Evolutionary conservation across 352 stramenopile genomes (phyloP).

Genomic region (Globisporangium abappressorium): DNA sequence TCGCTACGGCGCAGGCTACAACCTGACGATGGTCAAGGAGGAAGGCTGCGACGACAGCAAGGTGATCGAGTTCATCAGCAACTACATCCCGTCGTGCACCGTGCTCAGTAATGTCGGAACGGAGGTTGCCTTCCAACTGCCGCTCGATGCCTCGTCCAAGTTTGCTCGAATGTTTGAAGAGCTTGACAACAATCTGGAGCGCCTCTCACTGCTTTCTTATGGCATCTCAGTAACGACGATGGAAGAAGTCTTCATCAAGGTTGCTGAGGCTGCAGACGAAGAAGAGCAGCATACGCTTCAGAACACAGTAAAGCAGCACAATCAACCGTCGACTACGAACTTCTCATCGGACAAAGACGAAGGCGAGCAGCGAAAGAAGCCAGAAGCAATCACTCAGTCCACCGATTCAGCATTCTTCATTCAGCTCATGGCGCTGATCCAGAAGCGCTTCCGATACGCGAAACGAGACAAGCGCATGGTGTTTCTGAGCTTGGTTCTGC

Average conservation of each 20-base stretch:
- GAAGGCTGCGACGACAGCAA: slow-evolving; percentile 25
- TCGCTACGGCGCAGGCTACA: slow-evolving; percentile 37
- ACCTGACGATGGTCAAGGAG: slow-evolving; percentile 36
- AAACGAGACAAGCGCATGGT: slow-evolving; percentile 88
- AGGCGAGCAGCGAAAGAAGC: slow-evolving; percentile 15
- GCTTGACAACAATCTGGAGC: slow-evolving; percentile 43
- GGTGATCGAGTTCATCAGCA: slow-evolving; percentile 40
- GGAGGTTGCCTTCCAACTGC: slow-evolving; percentile 79
- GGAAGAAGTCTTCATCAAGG: slow-evolving; percentile 91
- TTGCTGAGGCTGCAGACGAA: slow-evolving; percentile 56
- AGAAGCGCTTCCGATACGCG: slow-evolving; percentile 85
- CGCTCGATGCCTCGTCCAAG: slow-evolving; percentile 39
- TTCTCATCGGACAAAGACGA: slow-evolving; percentile 24
- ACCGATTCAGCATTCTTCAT: slow-evolving; percentile 46
- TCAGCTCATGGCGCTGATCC: slow-evolving; percentile 80
- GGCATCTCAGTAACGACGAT: slow-evolving; percentile 90
- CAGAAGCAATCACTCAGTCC: not conserved
- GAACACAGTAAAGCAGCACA: slow-evolving; percentile 13
- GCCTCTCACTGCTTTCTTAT: slow-evolving; percentile 55
- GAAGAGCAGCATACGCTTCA: slow-evolving; percentile 52
- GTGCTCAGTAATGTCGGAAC: slow-evolving; percentile 74
- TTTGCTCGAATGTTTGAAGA: slow-evolving; percentile 74
- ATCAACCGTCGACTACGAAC: slow-evolving; percentile 18
- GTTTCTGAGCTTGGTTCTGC: slow-evolving; percentile 53
- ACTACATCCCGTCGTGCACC: slow-evolving; percentile 41